phyloP scores from a whole-genome alignment of 2,329 filamentous ascomycete species.

The Leptoxyphium fumago region DNA sequence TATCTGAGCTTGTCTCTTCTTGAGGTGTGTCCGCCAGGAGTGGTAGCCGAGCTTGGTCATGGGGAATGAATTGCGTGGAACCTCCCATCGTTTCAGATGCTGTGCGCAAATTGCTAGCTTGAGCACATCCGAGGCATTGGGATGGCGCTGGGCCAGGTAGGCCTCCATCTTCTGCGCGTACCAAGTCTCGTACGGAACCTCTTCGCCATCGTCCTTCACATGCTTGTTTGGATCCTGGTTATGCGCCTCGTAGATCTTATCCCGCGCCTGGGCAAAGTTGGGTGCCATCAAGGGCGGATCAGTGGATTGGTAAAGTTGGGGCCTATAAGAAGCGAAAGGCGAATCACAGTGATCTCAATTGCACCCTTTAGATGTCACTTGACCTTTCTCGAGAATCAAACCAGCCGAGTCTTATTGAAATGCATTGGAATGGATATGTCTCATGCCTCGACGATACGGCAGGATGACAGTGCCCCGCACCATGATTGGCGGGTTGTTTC shows the following conservation, averaged over 20 bases:
- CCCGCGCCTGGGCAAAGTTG: slow-evolving; percentile 35
- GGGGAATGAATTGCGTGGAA: slow-evolving; percentile 58
- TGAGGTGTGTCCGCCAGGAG: slow-evolving; percentile 60
- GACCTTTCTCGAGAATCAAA: no score
- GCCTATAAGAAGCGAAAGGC: no score
- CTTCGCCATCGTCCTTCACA: slow-evolving; percentile 27
- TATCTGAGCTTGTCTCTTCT: slow-evolving; percentile 55
- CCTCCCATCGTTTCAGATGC: slow-evolving; percentile 75
- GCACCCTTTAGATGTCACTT: no score
- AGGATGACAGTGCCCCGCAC: no score
- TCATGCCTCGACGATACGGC: no score
- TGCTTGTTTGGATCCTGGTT: slow-evolving; percentile 48
- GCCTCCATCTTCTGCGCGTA: slow-evolving; percentile 68
- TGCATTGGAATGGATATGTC: no score
- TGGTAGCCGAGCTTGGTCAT: slow-evolving; percentile 64
- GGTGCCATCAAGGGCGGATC: neutral
- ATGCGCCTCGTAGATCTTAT: slow-evolving; percentile 61
- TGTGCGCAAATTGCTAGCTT: slow-evolving; percentile 69
- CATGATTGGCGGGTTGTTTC: no score
- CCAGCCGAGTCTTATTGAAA: no score
- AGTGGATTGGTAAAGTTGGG: no score
- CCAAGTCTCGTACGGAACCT: slow-evolving; percentile 62
- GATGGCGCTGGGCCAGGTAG: slow-evolving; percentile 49
- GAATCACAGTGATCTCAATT: no score
- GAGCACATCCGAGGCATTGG: slow-evolving; percentile 50